Conservation (phyloP, 331 rosid species). For the Quercus phellos region DNA sequence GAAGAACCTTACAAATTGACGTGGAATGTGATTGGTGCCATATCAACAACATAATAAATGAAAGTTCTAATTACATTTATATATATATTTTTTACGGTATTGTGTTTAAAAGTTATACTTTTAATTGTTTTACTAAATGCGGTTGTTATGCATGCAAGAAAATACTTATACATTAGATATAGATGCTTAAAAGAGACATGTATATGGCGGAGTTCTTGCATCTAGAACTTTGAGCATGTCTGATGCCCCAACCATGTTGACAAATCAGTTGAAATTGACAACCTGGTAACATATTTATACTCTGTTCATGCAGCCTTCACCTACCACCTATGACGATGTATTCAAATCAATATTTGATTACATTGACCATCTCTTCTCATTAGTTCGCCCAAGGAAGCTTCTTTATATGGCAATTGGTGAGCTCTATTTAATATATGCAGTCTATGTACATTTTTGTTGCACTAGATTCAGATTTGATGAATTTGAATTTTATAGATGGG, state of each 20-base stretch:
- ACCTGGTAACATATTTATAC: background rate
- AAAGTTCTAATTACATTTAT: too few species aligned
- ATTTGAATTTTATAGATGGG: conserved; percentile 51
- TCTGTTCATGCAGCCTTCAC: conserved; percentile 67
- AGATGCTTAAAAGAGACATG: background rate
- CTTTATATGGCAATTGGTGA: conserved; percentile 92
- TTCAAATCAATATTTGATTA: conserved; percentile 75
- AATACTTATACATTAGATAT: background rate
- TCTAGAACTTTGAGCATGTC: background rate
- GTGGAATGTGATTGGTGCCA: too few species aligned
- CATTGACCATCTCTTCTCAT: conserved; percentile 75
- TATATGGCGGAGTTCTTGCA: background rate
- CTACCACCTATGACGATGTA: conserved; percentile 74
- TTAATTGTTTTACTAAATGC: background rate
- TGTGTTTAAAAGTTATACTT: too few species aligned
- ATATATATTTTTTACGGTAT: too few species aligned
- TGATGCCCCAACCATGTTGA: background rate
- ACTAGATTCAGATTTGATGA: background rate
- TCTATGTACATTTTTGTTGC: background rate
- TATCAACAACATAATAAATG: too few species aligned
- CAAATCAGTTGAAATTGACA: background rate
- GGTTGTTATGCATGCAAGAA: background rate
- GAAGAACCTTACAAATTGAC: too few species aligned
- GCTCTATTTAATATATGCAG: conserved; percentile 8
- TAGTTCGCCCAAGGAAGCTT: conserved; percentile 97